Conservation (phyloP, 2,329 filamentous ascomycete species). For the Teratosphaeria destructans region DNA sequence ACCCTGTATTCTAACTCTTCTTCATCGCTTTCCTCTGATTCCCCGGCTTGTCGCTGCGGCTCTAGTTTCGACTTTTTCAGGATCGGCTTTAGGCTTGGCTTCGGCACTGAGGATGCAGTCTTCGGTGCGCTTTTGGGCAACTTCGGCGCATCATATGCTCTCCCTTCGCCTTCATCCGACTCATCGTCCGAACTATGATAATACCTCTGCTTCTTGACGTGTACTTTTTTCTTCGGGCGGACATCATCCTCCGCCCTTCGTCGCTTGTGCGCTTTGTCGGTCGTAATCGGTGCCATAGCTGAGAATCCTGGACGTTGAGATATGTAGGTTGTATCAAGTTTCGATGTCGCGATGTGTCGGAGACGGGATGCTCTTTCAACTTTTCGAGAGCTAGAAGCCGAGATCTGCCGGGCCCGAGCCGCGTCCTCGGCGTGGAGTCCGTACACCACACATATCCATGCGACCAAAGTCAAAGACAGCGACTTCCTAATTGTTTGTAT, state of each 20-base stretch:
- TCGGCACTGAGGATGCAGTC: neutral
- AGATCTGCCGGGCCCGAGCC: neutral
- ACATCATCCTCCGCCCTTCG: constrained; percentile 45
- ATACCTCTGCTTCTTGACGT: constrained; percentile 52
- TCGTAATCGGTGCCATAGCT: neutral
- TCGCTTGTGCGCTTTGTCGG: constrained; percentile 11
- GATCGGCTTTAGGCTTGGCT: constrained; percentile 1
- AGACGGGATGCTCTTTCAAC: neutral
- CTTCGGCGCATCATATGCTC: constrained; percentile 18
- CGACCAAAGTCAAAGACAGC: too few species aligned
- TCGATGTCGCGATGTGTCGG: too few species aligned
- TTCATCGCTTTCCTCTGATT: constrained; percentile 12
- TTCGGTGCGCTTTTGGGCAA: neutral
- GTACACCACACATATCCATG: too few species aligned
- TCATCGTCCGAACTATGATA: constrained; percentile 54
- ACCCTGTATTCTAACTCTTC: constrained; percentile 30
- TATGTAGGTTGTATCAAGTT: too few species aligned
- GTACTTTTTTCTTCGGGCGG: constrained; percentile 42
- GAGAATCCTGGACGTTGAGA: too few species aligned
- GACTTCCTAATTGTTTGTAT: too few species aligned
- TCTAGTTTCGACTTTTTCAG: neutral
- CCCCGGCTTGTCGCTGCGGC: neutral
- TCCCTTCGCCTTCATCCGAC: constrained; percentile 21
- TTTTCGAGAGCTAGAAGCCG: neutral
- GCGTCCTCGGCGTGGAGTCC: too few species aligned